These are phyloP conservation scores for Cyclanthera cordifolia DNA, from an alignment of 306 rosid species.

Conservation along the genomic window DNA sequence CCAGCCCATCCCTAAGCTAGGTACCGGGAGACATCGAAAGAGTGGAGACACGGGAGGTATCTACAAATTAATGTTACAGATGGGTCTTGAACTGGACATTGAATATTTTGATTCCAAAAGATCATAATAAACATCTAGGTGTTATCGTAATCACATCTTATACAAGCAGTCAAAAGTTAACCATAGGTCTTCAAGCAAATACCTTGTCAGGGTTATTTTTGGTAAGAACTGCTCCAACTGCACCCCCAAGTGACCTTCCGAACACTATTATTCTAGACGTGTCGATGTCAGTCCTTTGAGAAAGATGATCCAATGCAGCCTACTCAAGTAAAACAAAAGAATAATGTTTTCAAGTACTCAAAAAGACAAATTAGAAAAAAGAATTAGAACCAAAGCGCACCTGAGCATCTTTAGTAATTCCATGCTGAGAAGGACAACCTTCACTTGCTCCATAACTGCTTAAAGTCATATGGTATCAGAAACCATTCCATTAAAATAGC, in stretches of 20 bases:
- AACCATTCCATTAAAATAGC: constrained; percentile 18
- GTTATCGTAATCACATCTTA: background rate
- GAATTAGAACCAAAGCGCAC: constrained; percentile 25
- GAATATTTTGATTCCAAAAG: background rate
- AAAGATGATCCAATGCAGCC: constrained; percentile 98
- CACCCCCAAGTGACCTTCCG: constrained; percentile 99
- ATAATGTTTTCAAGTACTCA: background rate
- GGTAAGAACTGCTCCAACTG: constrained; percentile 86
- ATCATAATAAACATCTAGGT: background rate
- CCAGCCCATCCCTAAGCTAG: too few species aligned
- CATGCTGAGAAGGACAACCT: constrained; percentile 93
- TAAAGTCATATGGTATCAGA: constrained; percentile 15
- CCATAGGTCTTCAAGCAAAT: constrained; percentile 5
- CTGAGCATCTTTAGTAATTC: constrained; percentile 89
- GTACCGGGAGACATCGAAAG: too few species aligned
- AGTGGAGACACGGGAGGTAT: too few species aligned
- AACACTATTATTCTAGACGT: constrained; percentile 79
- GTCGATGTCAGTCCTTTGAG: constrained; percentile 85
- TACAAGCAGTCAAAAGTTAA: background rate
- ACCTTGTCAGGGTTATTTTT: constrained; percentile 92
- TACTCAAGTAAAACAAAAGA: constrained; percentile 21
- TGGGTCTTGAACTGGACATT: background rate
- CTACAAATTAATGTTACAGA: too few species aligned
- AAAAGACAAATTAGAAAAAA: background rate
- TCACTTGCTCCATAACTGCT: constrained; percentile 94